Conservation (phyloP, 2,329 filamentous ascomycete genomes). For the Monilinia aucupariae region DNA sequence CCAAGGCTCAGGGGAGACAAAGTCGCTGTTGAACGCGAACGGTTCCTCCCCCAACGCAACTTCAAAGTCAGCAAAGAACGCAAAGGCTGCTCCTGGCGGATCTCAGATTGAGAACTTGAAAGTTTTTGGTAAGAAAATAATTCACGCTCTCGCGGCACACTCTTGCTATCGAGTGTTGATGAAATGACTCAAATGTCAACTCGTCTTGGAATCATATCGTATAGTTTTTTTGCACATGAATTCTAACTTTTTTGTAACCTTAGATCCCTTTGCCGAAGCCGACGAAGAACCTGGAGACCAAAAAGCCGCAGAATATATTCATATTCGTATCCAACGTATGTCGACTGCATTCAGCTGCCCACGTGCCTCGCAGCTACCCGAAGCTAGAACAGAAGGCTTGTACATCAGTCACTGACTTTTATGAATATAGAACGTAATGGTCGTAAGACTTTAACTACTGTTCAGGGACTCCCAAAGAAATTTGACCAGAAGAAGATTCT, state of each 20-base stretch:
- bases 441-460: conserved; percentile 99
- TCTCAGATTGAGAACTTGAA: conserved; percentile 18
- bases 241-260: conserved; percentile 14
- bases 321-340: conserved; percentile 99
- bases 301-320: conserved; percentile 95
- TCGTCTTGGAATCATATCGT: background rate
- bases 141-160: background rate
- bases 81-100: conserved; percentile 12
- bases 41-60: conserved; percentile 1
- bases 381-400: background rate
- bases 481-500: conserved; percentile 99
- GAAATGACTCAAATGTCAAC: conserved; percentile 22
- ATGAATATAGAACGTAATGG: conserved; percentile 85
- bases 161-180: conserved; percentile 23
- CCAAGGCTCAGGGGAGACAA: conserved; percentile 14
- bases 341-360: conserved; percentile 29
- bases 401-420: conserved; percentile 39
- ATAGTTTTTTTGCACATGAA: background rate
- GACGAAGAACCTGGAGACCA: conserved; percentile 97
- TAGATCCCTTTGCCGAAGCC: conserved; percentile 99
- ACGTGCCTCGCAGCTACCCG: background rate
- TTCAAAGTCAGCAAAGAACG: conserved; percentile 1
- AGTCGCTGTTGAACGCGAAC: conserved; percentile 9
- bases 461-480: conserved; percentile 97
- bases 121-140: conserved; percentile 13